Percentiles rank a stretch among this genome's conserved stretches.
phyloP scores from a whole-genome alignment of 768 basidiomycete genomes.

The Tylopilus sp. region DNA sequence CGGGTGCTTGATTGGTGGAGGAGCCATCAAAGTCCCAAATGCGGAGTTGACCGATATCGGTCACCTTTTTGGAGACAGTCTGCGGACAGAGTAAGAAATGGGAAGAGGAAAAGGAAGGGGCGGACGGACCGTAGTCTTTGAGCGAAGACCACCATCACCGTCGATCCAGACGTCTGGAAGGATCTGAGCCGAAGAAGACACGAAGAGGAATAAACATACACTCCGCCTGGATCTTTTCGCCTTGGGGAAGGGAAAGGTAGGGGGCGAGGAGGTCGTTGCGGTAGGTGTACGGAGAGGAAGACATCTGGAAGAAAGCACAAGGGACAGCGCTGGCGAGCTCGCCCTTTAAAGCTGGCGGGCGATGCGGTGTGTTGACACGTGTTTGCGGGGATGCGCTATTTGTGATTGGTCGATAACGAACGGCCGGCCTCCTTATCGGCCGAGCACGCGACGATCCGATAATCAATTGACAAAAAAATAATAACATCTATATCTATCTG shows the following conservation, averaged over 20 bases:
- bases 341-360: conserved; percentile 24
- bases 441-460: conserved; percentile 2
- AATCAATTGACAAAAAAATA: not conserved
- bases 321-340: not conserved
- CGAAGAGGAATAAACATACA: conserved; percentile 44
- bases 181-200: conserved; percentile 3
- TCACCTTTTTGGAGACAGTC: conserved; percentile 87
- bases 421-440: conserved; percentile 1
- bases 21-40: conserved; percentile 99
- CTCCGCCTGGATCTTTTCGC: conserved; percentile 92
- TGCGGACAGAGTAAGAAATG: conserved; percentile 28
- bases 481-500: conserved; percentile 13
- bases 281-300: conserved; percentile 42
- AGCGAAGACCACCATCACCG: conserved; percentile 90
- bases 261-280: conserved; percentile 85
- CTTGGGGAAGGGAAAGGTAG: conserved; percentile 86
- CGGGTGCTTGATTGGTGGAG: conserved; percentile 96
- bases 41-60: conserved; percentile 86
- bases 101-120: not conserved
- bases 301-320: conserved; percentile 14
- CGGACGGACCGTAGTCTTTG: conserved; percentile 83
- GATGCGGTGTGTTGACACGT: conserved; percentile 23
- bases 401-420: conserved; percentile 33
- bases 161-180: conserved; percentile 94
- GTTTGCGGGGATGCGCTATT: conserved; percentile 12